phyloP scores from a whole-genome alignment of 139 green algal genomes.

The Chlamydomonas schloesseri region DNA sequence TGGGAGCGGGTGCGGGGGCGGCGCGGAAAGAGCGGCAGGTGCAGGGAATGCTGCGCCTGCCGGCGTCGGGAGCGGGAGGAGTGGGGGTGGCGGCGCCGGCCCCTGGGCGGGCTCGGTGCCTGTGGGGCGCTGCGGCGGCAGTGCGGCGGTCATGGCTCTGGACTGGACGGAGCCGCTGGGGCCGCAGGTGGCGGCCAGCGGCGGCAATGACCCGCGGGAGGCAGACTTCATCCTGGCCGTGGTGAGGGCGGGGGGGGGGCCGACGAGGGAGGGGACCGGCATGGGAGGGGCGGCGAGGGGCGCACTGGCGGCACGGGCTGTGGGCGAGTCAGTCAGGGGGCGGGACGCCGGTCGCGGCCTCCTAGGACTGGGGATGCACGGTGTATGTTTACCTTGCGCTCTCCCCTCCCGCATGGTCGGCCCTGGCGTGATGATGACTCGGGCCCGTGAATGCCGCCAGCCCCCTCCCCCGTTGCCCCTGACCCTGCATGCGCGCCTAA shows the following conservation, averaged over 20 bases:
- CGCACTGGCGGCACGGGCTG: too few species aligned
- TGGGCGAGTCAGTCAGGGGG: too few species aligned
- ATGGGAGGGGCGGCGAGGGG: too few species aligned
- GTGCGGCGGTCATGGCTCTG: constrained; percentile 25
- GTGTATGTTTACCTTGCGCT: too few species aligned
- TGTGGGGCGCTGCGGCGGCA: constrained; percentile 12
- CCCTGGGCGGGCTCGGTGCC: constrained; percentile 15
- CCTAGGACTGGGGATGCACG: too few species aligned
- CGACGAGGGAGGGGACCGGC: too few species aligned
- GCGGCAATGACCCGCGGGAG: constrained; percentile 32
- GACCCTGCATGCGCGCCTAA: too few species aligned
- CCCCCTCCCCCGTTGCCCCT: too few species aligned
- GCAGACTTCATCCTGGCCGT: constrained; percentile 56
- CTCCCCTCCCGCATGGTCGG: too few species aligned
- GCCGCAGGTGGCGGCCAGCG: background rate
- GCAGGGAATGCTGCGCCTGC: background rate
- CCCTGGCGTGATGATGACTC: too few species aligned
- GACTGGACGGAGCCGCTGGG: constrained; percentile 45
- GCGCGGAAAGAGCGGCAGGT: background rate
- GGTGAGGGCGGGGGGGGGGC: background rate
- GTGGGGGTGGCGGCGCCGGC: background rate
- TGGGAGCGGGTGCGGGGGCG: background rate
- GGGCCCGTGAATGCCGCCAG: too few species aligned
- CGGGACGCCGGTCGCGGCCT: too few species aligned
- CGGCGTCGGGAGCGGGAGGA: background rate